A percentile compares a stretch with the other conserved stretches of the same genome.
Conservation (phyloP, 2,329 filamentous ascomycete genomes). For the Paecilomyces variotii region DNA sequence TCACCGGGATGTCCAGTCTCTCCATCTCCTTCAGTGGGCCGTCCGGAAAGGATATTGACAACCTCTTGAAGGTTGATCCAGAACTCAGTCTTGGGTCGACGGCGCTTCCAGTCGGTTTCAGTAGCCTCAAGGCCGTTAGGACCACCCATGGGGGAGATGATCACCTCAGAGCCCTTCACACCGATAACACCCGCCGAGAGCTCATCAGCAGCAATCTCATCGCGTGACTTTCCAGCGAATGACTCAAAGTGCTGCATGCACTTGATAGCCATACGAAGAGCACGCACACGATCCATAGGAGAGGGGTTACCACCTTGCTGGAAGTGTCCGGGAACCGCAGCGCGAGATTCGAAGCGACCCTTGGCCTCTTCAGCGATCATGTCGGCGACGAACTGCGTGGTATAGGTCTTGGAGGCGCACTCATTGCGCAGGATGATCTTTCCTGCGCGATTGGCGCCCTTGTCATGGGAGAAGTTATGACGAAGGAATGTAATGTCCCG, state of each 20-base stretch:
- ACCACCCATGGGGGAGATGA: slow-evolving; percentile 69
- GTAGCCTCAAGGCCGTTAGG: slow-evolving; percentile 62
- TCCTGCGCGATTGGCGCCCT: slow-evolving; percentile 79
- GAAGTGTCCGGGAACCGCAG: slow-evolving; percentile 87
- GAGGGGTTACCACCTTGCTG: slow-evolving; percentile 90
- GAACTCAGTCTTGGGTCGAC: slow-evolving; percentile 74
- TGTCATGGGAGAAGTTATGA: slow-evolving; percentile 74
- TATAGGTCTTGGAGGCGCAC: slow-evolving; percentile 83
- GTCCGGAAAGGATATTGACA: slow-evolving; percentile 76
- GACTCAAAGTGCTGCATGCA: slow-evolving; percentile 85
- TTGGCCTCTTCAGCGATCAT: slow-evolving; percentile 93
- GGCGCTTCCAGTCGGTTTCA: slow-evolving; percentile 88
- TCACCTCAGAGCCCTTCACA: slow-evolving; percentile 79
- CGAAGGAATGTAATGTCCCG: slow-evolving; percentile 84
- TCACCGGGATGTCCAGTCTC: slow-evolving; percentile 7
- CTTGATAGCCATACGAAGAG: slow-evolving; percentile 85
- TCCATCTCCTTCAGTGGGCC: slow-evolving; percentile 38
- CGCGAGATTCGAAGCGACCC: slow-evolving; percentile 83
- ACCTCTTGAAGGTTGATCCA: slow-evolving; percentile 75
- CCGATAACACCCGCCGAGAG: slow-evolving; percentile 77
- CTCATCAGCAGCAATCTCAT: slow-evolving; percentile 65
- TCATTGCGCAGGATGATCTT: slow-evolving; percentile 97
- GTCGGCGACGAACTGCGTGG: slow-evolving; percentile 83
- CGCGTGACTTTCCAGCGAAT: slow-evolving; percentile 58
- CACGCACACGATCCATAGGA: slow-evolving; percentile 90